A percentile compares a stretch with the other conserved stretches of the same genome.
These are phyloP conservation scores for Dothideomycetes sp. DNA, from an alignment of 2,329 filamentous ascomycete genomes.

Conservation along the genomic window DNA sequence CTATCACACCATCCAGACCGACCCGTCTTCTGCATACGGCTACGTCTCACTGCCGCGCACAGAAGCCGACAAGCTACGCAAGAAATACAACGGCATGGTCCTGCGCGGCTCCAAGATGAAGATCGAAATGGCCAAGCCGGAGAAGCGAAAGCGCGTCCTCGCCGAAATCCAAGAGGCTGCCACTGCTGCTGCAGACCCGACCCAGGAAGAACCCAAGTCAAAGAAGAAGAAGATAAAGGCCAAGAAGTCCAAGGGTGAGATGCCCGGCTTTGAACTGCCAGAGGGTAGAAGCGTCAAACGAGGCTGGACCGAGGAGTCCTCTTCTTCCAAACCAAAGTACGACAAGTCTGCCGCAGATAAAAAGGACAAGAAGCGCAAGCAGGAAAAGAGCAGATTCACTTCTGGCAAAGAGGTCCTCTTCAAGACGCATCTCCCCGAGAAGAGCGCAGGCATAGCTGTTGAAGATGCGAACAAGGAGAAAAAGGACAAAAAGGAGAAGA, in stretches of 20 bases:
- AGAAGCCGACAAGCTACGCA: conserved; percentile 84
- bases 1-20: conserved; percentile 77
- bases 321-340: conserved; percentile 26
- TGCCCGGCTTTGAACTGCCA: conserved; percentile 62
- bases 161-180: conserved; percentile 20
- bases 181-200: conserved; percentile 15
- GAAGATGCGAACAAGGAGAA: conserved; percentile 50
- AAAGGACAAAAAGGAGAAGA: conserved; percentile 46
- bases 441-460: conserved; percentile 49
- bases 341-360: conserved; percentile 42
- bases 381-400: conserved; percentile 65
- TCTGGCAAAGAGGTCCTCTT: conserved; percentile 70
- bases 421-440: conserved; percentile 55
- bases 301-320: conserved; percentile 63
- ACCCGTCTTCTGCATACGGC: conserved; percentile 83
- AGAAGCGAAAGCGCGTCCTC: conserved; percentile 35
- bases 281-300: conserved; percentile 71
- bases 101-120: conserved; percentile 77
- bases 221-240: conserved; percentile 33
- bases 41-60: conserved; percentile 71
- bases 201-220: conserved; percentile 22
- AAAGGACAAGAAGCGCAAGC: conserved; percentile 64
- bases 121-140: conserved; percentile 67
- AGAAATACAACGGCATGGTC: conserved; percentile 78
- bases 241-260: conserved; percentile 42